Conservation (phyloP, 306 rosid genomes). For the Sphenostylis stenocarpa region DNA sequence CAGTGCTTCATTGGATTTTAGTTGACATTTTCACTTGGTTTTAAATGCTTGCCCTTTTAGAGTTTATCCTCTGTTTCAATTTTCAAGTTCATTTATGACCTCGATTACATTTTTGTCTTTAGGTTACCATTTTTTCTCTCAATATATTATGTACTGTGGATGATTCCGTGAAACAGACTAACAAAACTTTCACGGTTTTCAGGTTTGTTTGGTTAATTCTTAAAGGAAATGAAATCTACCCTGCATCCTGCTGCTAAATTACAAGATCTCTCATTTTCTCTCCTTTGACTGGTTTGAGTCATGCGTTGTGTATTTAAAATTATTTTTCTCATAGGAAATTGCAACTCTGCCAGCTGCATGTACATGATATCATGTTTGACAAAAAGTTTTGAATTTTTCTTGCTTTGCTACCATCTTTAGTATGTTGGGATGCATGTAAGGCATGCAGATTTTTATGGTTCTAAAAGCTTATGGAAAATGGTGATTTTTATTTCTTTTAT, state of each 20-base stretch:
- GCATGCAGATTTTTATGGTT: conserved; percentile 17
- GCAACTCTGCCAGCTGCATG: conserved; percentile 21
- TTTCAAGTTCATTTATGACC: neutral
- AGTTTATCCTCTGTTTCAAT: neutral
- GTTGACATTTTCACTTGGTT: conserved; percentile 1
- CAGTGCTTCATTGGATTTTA: conserved; percentile 5
- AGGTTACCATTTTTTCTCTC: neutral
- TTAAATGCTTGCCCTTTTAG: neutral
- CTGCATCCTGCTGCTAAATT: conserved; percentile 7
- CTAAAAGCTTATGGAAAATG: conserved; percentile 17
- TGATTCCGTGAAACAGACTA: neutral
- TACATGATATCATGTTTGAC: conserved; percentile 5
- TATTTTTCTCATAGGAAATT: neutral
- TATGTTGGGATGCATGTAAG: conserved; percentile 4
- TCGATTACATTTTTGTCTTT: neutral
- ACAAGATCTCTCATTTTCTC: conserved; percentile 6
- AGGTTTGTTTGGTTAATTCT: neutral
- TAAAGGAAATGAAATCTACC: neutral
- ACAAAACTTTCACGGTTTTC: neutral
- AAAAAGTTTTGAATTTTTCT: neutral
- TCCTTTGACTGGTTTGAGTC: conserved; percentile 19
- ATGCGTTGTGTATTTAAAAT: neutral
- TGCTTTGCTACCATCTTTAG: neutral
- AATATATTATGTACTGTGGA: neutral
- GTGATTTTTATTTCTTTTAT: conserved; percentile 20